Base-by-base conservation (phyloP, 164 flowering plant genomes). In the Amborella trichopoda region DNA sequence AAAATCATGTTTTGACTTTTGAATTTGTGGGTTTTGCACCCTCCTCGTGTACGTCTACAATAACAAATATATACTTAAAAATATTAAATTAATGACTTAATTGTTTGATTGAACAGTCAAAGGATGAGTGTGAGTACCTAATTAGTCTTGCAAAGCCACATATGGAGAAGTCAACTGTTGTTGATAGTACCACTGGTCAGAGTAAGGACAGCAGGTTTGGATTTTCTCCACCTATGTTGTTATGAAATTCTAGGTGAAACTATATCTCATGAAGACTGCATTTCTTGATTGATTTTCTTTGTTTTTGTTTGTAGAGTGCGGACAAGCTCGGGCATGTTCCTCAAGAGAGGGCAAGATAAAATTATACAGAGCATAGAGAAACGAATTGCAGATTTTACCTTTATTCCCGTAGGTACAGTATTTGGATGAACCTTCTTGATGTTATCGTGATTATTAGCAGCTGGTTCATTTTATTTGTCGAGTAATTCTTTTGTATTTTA, bases 251-350 rank as follows among this genome's bases (percentile, higher is more conserved):
- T n/a, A n/a, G n/a, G n/a, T n/a, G n/a, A n/a, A n/a, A n/a, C n/a
- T n/a, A n/a, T n/a, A n/a, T n/a, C n/a, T n/a, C n/a, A n/a, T n/a
- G n/a, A n/a, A n/a, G n/a, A n/a, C n/a, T n/a, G 14, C 41, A 37
- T 8, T 37, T 37, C 2, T 2, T 9, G 16, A 6, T 16, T 38
- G 2, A 10, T 38, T 38, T 38, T n/a, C 20, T 10, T 2, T 6
- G 16, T 6, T 9, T 38, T 38, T 11, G 11, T 38, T 22, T 8
- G 6, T 54, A 86, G 96, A 77, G 93, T 79, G 21, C 83, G 99
- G 1, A 91, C 99, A 16, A 87, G 99, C 61, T 80, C 94, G 28
- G 99, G 99, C 41, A 87, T 58, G 63, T 91, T 87, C 64, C 59
- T 84, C 33, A 53, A 24, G 51, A 77, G 96, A 60, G 99, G 96